These are phyloP conservation scores for Yamagishiella unicocca DNA, from an alignment of 139 green algal genomes.

Conservation along the genomic window DNA sequence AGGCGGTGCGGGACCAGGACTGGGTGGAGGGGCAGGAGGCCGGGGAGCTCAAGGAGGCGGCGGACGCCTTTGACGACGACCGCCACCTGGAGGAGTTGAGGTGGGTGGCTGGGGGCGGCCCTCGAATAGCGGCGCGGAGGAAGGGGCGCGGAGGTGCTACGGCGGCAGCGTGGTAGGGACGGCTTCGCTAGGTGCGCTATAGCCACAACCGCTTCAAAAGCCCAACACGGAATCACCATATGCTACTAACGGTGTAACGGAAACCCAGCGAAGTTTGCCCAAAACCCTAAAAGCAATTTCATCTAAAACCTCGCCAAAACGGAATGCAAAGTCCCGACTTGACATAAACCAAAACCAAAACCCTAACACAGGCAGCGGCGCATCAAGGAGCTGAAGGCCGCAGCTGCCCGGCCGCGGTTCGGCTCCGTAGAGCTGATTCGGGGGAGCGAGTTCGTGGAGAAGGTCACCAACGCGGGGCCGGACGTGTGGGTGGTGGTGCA, in stretches of 20 bases:
- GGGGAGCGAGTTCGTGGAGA: slow-evolving; percentile 81
- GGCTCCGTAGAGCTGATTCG: slow-evolving; percentile 79
- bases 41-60: slow-evolving; percentile 73
- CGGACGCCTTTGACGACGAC: slow-evolving; percentile 88
- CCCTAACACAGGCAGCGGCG: slow-evolving; percentile 81
- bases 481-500: slow-evolving; percentile 87
- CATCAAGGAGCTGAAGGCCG: slow-evolving; percentile 77
- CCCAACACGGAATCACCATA: no score
- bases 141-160: no score
- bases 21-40: slow-evolving; percentile 68
- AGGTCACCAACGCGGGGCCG: slow-evolving; percentile 84
- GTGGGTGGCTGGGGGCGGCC: slow-evolving; percentile 54
- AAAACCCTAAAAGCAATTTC: no score
- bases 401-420: slow-evolving; percentile 64
- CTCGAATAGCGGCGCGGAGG: no score
- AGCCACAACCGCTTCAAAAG: no score
- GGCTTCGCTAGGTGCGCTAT: no score
- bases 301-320: no score
- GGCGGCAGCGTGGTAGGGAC: no score
- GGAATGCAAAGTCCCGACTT: no score
- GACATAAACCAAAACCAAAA: no score
- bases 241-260: no score
- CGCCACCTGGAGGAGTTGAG: slow-evolving; percentile 82
- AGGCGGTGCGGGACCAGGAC: slow-evolving; percentile 54
- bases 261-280: no score